phyloP scores from a whole-genome alignment of 2,329 filamentous ascomycete genomes.

The Calonectria fujianensis region DNA sequence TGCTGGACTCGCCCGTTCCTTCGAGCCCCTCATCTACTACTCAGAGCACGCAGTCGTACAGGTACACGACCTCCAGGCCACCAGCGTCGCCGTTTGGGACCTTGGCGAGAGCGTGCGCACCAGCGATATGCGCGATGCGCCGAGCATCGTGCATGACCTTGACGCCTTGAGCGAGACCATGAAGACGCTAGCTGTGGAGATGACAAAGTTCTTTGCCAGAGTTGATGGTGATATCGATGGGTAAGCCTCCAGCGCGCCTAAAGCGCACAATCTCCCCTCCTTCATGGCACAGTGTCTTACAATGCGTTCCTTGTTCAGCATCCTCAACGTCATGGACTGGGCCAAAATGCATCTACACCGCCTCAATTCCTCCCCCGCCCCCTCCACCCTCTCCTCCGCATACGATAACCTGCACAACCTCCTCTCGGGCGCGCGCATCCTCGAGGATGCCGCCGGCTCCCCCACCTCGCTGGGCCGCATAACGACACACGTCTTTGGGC shows the following conservation, averaged over 20 bases:
- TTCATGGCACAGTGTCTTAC: constrained; percentile 39
- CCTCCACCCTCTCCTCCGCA: constrained; percentile 76
- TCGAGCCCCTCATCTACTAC: constrained; percentile 96
- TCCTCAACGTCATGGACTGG: constrained; percentile 98
- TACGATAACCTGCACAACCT: constrained; percentile 90
- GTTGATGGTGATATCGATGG: constrained; percentile 95
- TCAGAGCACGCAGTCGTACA: constrained; percentile 92
- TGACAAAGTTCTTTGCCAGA: constrained; percentile 94
- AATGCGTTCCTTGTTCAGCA: constrained; percentile 67
- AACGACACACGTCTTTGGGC: constrained; percentile 84
- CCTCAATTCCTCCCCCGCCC: constrained; percentile 76
- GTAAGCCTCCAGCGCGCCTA: constrained; percentile 63
- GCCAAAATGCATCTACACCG: constrained; percentile 88
- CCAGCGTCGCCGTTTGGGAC: constrained; percentile 95
- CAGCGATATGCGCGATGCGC: constrained; percentile 93
- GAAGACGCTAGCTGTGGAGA: constrained; percentile 87
- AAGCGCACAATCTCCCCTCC: neutral
- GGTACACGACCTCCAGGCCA: constrained; percentile 91
- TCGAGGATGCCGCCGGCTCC: constrained; percentile 71
- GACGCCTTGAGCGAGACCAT: constrained; percentile 91
- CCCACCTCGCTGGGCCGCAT: constrained; percentile 82
- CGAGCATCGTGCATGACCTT: constrained; percentile 88
- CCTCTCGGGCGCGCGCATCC: constrained; percentile 78
- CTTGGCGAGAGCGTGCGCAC: constrained; percentile 91
- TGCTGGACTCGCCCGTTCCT: constrained; percentile 90